Evolutionary conservation across 2,329 filamentous ascomycete species (phyloP).

Genomic region (Penicillium sp.): DNA sequence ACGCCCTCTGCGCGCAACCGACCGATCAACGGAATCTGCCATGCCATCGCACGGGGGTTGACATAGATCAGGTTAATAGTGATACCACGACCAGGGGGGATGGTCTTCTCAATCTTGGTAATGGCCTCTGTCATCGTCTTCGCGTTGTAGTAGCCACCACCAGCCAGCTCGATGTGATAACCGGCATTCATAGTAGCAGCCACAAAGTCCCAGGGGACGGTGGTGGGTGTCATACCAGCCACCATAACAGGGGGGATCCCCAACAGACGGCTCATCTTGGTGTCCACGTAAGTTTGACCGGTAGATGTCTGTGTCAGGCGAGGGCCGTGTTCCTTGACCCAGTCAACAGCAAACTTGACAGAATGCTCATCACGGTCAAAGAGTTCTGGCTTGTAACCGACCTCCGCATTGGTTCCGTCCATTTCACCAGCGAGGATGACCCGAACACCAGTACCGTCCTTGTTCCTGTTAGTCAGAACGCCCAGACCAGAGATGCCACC

Average conservation of each 20-base stretch:
- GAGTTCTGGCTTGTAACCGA: conserved; percentile 96
- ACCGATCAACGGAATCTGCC: conserved; percentile 53
- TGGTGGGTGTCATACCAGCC: conserved; percentile 89
- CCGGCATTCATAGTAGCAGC: conserved; percentile 53
- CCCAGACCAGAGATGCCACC: conserved; percentile 96
- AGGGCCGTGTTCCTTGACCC: conserved; percentile 97
- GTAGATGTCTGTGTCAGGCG: conserved; percentile 83
- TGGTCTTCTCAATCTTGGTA: conserved; percentile 76
- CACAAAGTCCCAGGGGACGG: conserved; percentile 70
- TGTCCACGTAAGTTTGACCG: conserved; percentile 89
- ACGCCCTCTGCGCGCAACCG: conserved; percentile 72
- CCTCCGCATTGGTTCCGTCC: conserved; percentile 81
- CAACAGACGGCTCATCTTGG: conserved; percentile 86
- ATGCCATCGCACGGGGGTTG: conserved; percentile 51
- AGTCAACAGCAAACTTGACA: conserved; percentile 91
- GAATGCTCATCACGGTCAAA: conserved; percentile 96
- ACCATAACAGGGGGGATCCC: conserved; percentile 86
- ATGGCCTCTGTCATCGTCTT: conserved; percentile 80
- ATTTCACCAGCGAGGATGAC: conserved; percentile 94
- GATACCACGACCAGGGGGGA: conserved; percentile 63
- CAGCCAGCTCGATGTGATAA: conserved; percentile 48
- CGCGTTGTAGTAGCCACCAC: conserved; percentile 60
- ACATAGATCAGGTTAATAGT: conserved; percentile 55
- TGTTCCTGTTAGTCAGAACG: conserved; percentile 95
- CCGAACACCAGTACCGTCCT: conserved; percentile 95